Conservation (phyloP, 768 basidiomycete genomes). For the Auriscalpium vulgare region DNA sequence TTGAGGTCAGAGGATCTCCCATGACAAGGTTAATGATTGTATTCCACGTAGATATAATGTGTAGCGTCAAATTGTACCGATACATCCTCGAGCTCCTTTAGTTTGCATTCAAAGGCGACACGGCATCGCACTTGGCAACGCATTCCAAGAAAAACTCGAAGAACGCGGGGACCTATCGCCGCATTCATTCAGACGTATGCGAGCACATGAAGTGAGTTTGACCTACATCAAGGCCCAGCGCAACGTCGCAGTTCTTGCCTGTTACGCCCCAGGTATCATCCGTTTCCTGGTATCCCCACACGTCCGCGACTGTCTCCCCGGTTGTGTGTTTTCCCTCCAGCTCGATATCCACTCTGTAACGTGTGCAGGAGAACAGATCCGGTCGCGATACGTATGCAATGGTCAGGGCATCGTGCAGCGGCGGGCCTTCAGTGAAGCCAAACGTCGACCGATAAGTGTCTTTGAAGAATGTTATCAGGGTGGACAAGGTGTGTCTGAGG, state of each 20-base stretch:
- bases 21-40: not conserved
- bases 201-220: not conserved
- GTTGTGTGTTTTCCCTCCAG: conserved; percentile 52
- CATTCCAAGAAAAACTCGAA: conserved; percentile 59
- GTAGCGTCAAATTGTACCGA: not conserved
- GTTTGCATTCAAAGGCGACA: conserved; percentile 48
- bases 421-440: conserved; percentile 79
- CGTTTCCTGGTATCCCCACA: conserved; percentile 54
- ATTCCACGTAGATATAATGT: not conserved
- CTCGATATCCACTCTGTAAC: conserved; percentile 84
- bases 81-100: not conserved
- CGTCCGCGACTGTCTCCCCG: conserved; percentile 77
- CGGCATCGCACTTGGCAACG: conserved; percentile 46
- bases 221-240: conserved; percentile 59
- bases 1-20: conserved; percentile 1
- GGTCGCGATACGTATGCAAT: conserved; percentile 70
- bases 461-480: conserved; percentile 68
- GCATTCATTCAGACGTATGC: conserved; percentile 1
- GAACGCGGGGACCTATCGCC: conserved; percentile 48
- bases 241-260: conserved; percentile 73
- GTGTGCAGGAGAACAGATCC: conserved; percentile 47
- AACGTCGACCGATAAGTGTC: conserved; percentile 65
- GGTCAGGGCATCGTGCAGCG: conserved; percentile 81
- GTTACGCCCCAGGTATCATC: conserved; percentile 63
- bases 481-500: conserved; percentile 68